Conservation (phyloP, 1,139 yeast species). For the Pichia sp. region DNA sequence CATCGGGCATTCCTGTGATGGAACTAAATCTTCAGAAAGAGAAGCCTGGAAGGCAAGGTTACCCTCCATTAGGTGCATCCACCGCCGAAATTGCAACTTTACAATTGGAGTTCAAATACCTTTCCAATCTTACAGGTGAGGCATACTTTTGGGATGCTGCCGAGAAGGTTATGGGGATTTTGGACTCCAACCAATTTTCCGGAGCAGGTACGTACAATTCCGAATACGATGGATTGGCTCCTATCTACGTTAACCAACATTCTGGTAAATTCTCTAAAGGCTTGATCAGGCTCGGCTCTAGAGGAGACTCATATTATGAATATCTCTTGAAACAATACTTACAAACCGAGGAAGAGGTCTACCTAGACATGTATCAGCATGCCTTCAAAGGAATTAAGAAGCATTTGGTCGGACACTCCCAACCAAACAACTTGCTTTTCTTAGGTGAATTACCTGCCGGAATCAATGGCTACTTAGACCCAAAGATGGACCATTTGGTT, state of each 20-base stretch:
- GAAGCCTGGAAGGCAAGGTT: slow-evolving; percentile 53
- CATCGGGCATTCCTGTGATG: slow-evolving; percentile 68
- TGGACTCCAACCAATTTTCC: slow-evolving; percentile 36
- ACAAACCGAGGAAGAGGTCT: slow-evolving; percentile 69
- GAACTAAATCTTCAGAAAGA: slow-evolving; percentile 68
- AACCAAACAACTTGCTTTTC: slow-evolving; percentile 57
- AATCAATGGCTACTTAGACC: slow-evolving; percentile 47
- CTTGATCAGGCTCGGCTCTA: slow-evolving; percentile 72
- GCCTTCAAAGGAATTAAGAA: slow-evolving; percentile 68
- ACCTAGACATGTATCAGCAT: slow-evolving; percentile 68
- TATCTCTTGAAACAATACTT: slow-evolving; percentile 80
- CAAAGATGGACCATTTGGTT: slow-evolving; percentile 90
- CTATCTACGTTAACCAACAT: slow-evolving; percentile 71
- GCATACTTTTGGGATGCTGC: slow-evolving; percentile 68
- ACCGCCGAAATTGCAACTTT: slow-evolving; percentile 89
- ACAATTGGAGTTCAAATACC: slow-evolving; percentile 82
- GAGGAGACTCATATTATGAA: slow-evolving; percentile 94
- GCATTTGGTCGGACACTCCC: slow-evolving; percentile 53
- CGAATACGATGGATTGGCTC: slow-evolving; percentile 73
- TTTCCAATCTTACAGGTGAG: slow-evolving; percentile 77
- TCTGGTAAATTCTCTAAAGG: slow-evolving; percentile 62
- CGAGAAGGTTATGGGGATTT: slow-evolving; percentile 61
- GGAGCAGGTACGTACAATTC: slow-evolving; percentile 25
- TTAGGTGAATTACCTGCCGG: slow-evolving; percentile 79
- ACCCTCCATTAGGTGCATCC: slow-evolving; percentile 65